These are phyloP conservation scores for Ceratocystis colombiana DNA, from an alignment of 2,329 filamentous ascomycete species.

Conservation along the genomic window DNA sequence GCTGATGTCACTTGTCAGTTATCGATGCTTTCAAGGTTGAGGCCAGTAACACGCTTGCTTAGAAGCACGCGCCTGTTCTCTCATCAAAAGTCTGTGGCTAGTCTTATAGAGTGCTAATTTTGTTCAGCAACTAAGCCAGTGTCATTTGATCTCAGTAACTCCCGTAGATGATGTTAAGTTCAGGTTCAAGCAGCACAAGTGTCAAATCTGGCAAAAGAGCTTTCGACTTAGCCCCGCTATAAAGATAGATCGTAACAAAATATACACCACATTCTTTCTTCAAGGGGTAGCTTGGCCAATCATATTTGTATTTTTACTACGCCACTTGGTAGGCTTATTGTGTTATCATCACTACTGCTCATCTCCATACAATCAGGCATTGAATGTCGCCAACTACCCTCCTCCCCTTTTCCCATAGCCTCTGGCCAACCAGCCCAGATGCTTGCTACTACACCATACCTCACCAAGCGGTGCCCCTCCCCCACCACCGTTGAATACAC, in stretches of 20 bases:
- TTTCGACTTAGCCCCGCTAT: not conserved
- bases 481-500: constrained; percentile 88
- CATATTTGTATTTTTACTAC: not conserved
- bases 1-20: no score
- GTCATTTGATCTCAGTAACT: no score
- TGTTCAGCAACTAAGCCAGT: no score
- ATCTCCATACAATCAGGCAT: not conserved
- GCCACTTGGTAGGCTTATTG: not conserved
- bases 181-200: no score
- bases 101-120: no score
- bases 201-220: not conserved
- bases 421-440: constrained; percentile 36
- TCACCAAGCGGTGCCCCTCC: constrained; percentile 59
- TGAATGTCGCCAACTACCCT: not conserved
- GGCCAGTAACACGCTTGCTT: no score
- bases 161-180: no score
- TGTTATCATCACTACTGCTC: not conserved
- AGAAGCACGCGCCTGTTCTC: no score
- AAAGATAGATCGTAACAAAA: not conserved
- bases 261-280: not conserved
- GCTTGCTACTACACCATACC: constrained; percentile 51
- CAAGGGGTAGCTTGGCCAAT: not conserved
- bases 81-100: no score
- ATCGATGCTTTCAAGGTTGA: no score
- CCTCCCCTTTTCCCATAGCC: not conserved